Base-by-base conservation (phyloP, 345 rosid species). In the Limnanthes douglasii region DNA sequence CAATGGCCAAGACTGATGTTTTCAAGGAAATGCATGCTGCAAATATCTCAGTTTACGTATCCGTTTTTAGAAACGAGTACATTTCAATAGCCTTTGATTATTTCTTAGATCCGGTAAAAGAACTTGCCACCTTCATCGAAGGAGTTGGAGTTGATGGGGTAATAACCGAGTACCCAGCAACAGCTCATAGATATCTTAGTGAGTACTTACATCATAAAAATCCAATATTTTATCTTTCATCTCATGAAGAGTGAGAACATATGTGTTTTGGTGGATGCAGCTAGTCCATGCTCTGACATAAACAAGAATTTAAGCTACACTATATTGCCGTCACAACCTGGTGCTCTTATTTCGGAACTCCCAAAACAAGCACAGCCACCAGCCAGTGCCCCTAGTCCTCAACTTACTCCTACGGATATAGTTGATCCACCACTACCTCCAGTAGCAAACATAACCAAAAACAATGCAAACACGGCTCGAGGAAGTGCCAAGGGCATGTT, bases 401-500 rank as follows among this genome's bases (percentile, higher is more conserved):
- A 61, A 12, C 74, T 83, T 11, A 57, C 45, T 0, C 51, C 64
- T 29, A 55, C 51, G 4, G 84, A 83, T 29, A 45, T 79, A n/a
- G 63, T 58, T 11, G 84, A 77, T 36, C 95, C 94, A 3, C 95
- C 97, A 29, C 62, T 88, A 11, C 95, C 97, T 1, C 62, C 84
- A 0, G 84, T 74, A 32, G 35, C 56, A 15, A 40, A 42, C 5
- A 31, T 25, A 17, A 27, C 57, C 9, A 4, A 60, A 5, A 3
- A 56, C 0, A 11, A 20, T 11, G 38, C 11, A 33, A 39, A n/a
- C n/a, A n/a, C n/a, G n/a, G n/a, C n/a, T n/a, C n/a, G n/a, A n/a
- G n/a, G n/a, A n/a, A n/a, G n/a, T n/a, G n/a, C n/a, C n/a, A n/a
- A n/a, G n/a, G n/a, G n/a, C n/a, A n/a, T n/a, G n/a, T n/a, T n/a